phyloP scores from a whole-genome alignment of 164 flowering plant species.

The Dillenia turbinata region DNA sequence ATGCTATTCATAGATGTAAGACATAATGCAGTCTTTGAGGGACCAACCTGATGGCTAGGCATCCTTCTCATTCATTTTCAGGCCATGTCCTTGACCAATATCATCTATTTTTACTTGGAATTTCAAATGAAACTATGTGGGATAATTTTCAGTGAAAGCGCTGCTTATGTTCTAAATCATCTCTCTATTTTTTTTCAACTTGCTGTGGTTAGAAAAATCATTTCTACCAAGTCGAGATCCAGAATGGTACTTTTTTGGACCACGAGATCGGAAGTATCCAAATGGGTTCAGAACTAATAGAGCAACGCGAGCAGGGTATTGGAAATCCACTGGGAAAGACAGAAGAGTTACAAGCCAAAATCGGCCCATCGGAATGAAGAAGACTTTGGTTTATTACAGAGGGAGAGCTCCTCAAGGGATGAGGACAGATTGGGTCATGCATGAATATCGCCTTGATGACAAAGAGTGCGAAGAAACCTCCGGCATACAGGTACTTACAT shows the following conservation, averaged over 20 bases:
- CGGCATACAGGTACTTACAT: conserved; percentile 58
- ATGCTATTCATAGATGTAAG: too few species aligned
- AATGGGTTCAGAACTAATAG: conserved; percentile 86
- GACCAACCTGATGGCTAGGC: too few species aligned
- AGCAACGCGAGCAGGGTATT: conserved; percentile 85
- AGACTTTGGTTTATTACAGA: conserved; percentile 71
- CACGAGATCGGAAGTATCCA: conserved; percentile 80
- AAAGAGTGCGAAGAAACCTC: conserved; percentile 67
- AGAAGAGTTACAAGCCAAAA: conserved; percentile 58
- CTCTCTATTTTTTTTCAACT: too few species aligned
- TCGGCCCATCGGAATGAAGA: conserved; percentile 81
- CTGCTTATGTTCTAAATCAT: too few species aligned
- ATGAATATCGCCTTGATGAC: conserved; percentile 83
- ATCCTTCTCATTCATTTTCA: too few species aligned
- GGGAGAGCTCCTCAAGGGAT: conserved; percentile 83
- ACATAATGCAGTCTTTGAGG: too few species aligned
- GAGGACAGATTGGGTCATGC: conserved; percentile 92
- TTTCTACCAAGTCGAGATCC: conserved; percentile 88
- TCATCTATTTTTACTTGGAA: too few species aligned
- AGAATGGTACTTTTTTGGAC: conserved; percentile 94
- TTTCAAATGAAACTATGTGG: too few species aligned
- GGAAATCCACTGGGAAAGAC: conserved; percentile 94
- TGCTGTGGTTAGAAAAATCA: conserved; percentile 52
- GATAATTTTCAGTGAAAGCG: too few species aligned
- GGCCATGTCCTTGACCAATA: too few species aligned